Evolutionary conservation across 192 early-diverging fungal species (phyloP).

Genomic region (Backusella morwellensis): DNA sequence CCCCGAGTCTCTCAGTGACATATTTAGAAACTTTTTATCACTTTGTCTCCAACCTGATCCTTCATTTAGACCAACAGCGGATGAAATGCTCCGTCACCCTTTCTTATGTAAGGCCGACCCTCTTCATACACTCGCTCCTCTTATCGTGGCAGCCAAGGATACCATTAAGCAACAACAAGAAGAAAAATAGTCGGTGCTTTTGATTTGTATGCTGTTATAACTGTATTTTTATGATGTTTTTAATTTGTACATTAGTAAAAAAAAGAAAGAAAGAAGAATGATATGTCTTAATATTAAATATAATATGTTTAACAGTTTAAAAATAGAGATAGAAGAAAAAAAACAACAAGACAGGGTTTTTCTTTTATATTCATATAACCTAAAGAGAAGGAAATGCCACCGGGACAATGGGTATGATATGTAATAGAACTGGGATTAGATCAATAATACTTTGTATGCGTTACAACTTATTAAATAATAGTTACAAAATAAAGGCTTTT

Average conservation of each 20-base stretch:
- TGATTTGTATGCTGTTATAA: background rate
- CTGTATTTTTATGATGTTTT: background rate
- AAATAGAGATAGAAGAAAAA: background rate
- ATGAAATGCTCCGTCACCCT: slow-evolving; percentile 80
- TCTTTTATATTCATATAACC: background rate
- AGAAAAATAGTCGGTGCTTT: background rate
- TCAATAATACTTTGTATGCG: background rate
- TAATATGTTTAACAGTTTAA: background rate
- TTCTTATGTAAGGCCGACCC: slow-evolving; percentile 85
- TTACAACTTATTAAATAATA: background rate
- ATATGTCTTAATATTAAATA: background rate
- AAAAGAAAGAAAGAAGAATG: background rate
- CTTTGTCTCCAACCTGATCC: slow-evolving; percentile 81
- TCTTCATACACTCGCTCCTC: slow-evolving; percentile 73
- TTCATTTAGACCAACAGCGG: slow-evolving; percentile 75
- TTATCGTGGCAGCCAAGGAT: slow-evolving; percentile 51
- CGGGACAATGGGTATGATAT: background rate
- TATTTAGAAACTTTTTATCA: slow-evolving; percentile 85
- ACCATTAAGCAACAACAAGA: slow-evolving; percentile 4
- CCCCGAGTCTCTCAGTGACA: slow-evolving; percentile 71
- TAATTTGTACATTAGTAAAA: background rate
- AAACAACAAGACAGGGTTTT: background rate
- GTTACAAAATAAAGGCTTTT: background rate
- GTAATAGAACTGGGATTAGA: background rate
- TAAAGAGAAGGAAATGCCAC: too few relatives aligned